Evolutionary conservation across 129 eudicot genomes (phyloP), one percentile per base, ranked within the genome.

Genomic region (Mikania micrantha): DNA sequence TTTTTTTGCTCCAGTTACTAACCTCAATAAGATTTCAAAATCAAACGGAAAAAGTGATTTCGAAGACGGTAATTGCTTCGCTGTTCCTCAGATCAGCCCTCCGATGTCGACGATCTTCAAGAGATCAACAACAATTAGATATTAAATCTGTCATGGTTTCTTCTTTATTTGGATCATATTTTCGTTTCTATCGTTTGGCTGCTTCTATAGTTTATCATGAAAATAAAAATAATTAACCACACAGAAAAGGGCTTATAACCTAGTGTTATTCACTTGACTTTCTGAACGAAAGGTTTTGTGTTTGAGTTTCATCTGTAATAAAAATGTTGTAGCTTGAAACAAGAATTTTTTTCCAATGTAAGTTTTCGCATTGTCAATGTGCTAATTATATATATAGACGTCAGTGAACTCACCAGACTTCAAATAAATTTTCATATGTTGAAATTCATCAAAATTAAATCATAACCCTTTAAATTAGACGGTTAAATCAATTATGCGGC

Each of bases 51-150:
- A 76, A 42, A 32, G 75, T 21, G 39, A 52, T 48, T 24, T 9
- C 28, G 80, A 34, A 13, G 82, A 83, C 17, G 85, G 85, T 25
- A 72, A 61, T 24, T 72, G 77, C 62, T 83, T 86, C 53, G 62
- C 86, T 27, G 94, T 86, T 64, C 94, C 94, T 70, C 94, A 83
- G 72, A 83, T 86, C 56, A 67, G 2, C 20, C 78, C 79, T 52
- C 60, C 74, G 27, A 36, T 71, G 49, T 19, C 66, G 31, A 7
- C 20, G 9, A 6, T 8, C 24, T 24, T 34, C 64, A 83, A 83
- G 75, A 80, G 80, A 72, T 66, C 79, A 45, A 83, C 77, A 57
- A 81, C 67, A 44, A 64, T 74, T 11, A 77, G 77, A 64, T 80
- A 79, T 72, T 54, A 7, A 53, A 38, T 29, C 11, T 34, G 56